Evolutionary conservation across 1,284 basidiomycete genomes (phyloP), one percentile per base, ranked within the genome.

Genomic region (Wallemia hederae): DNA sequence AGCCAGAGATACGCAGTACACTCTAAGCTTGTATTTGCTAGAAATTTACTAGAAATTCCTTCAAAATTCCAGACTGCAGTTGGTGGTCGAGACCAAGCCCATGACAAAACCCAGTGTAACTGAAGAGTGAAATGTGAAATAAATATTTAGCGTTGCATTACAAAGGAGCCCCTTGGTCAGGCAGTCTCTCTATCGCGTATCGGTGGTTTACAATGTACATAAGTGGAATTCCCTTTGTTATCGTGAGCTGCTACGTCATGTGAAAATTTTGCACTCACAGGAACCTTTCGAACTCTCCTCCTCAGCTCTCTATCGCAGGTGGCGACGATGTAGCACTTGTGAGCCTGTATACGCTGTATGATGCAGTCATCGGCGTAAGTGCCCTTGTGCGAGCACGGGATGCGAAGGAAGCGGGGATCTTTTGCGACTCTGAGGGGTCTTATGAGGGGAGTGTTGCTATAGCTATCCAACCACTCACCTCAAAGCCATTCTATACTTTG

Each of bases 311-410:
- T 77, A 77, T 99, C 94, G 69, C 94, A 98, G 29, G 94, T 98
- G 19, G 94, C 94, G 27, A 99, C 91, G 66, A 98, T 84, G 71
- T 88, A 98, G 72, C 92, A 97, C 70, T 90, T 86, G 74, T 92
- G 89, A 24, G 88, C 80, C 1, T 84, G 87, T 19, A 97, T 87
- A 31, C 94, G 81, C 68, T 98, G 85, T 22, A 99, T 83, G 27
- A 99, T 79, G 70, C 94, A 98, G 74, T 99, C 94, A 70, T 99
- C 94, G 24, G 94, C 94, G 69, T 99, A 98, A 15, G 90, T 96
- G 17, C 94, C 94, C 17, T 80, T 77, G 70, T 99, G 92, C 59
- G 84, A 81, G 72, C 94, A 99, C 60, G 79, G 78, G 34, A 98
- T 75, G 49, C 92, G 80, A 69, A 98, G 92, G 67, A 99, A 98